Evolutionary conservation across 306 rosid genomes (phyloP).

Genomic region (Quercus engelmannii): DNA sequence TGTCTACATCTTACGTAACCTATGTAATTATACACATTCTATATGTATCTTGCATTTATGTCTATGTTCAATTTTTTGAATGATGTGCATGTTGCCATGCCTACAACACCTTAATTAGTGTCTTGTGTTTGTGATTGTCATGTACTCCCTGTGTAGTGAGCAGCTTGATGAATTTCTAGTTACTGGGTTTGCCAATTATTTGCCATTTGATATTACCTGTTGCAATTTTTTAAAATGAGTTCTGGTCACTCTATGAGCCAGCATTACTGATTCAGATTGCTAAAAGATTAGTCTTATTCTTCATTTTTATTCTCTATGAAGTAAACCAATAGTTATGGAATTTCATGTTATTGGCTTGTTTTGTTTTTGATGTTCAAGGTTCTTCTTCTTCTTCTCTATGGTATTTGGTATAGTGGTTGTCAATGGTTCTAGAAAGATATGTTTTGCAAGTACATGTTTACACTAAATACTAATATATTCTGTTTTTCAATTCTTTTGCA

Average conservation of each 20-base stretch:
- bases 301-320: not conserved
- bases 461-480: not conserved
- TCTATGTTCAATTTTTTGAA: no score
- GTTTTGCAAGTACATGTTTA: not conserved
- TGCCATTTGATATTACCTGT: not conserved
- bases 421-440: not conserved
- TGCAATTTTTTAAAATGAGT: not conserved
- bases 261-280: not conserved
- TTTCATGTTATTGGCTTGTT: not conserved
- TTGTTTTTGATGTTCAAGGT: not conserved
- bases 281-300: not conserved
- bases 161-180: not conserved
- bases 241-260: not conserved
- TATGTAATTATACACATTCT: not conserved
- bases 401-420: not conserved
- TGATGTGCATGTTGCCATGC: no score
- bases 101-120: no score
- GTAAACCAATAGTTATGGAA: not conserved
- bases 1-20: not conserved
- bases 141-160: not conserved
- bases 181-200: not conserved
- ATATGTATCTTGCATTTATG: no score
- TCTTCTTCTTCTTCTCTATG: not conserved
- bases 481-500: slow-evolving; percentile 26
- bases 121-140: not conserved